A percentile compares a stretch with the other conserved stretches of the same genome.
Evolutionary conservation across 345 rosid genomes (phyloP).

Genomic region (Corchorus olitorius): DNA sequence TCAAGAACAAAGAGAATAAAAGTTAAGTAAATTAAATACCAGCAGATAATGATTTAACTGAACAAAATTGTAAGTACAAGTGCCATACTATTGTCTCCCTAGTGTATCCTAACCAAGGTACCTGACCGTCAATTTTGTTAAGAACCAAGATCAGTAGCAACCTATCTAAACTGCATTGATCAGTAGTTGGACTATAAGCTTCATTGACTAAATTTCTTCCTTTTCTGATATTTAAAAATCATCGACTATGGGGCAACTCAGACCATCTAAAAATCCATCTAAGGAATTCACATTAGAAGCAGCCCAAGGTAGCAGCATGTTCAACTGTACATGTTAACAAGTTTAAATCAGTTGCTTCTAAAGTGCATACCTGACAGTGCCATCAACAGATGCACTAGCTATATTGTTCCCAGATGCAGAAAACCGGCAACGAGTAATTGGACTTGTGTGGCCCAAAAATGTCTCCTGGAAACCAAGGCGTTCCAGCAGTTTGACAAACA

Average conservation of each 20-base stretch:
- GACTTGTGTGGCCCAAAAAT: slow-evolving; percentile 75
- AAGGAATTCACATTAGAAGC: not conserved
- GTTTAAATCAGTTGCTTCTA: slow-evolving; percentile 18
- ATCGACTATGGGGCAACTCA: not conserved
- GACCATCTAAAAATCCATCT: not conserved
- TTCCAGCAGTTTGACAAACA: not conserved
- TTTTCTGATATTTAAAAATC: not conserved
- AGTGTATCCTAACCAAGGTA: slow-evolving; percentile 7
- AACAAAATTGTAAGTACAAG: slow-evolving; percentile 6
- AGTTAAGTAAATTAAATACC: not conserved
- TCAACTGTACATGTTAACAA: not conserved
- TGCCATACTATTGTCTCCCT: slow-evolving; percentile 16
- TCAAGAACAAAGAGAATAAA: slow-evolving; percentile 10
- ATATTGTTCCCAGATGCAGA: slow-evolving; percentile 79
- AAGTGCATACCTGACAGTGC: slow-evolving; percentile 65
- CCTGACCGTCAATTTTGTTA: not conserved
- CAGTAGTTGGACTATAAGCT: not conserved
- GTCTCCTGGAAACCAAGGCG: slow-evolving; percentile 46
- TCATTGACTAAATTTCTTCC: not conserved
- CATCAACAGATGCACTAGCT: slow-evolving; percentile 77
- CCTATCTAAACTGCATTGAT: not conserved
- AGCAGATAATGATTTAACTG: slow-evolving; percentile 19
- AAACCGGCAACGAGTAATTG: slow-evolving; percentile 68
- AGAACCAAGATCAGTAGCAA: not conserved
- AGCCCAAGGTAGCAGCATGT: not conserved